Conservation (phyloP, 2,329 filamentous ascomycete genomes). For the Xylaria sp. region DNA sequence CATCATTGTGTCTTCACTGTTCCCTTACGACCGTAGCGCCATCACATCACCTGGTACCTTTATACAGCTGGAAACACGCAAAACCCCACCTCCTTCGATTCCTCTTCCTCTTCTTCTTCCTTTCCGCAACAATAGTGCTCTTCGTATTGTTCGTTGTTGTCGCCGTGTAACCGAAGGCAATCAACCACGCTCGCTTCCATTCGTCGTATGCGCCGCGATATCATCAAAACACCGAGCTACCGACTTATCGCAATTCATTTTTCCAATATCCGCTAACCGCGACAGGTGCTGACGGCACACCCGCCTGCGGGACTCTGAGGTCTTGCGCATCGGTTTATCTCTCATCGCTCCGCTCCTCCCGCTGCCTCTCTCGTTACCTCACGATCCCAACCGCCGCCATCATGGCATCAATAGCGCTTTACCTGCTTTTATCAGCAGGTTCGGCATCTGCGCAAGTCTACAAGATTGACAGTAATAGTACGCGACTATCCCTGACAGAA, state of each 20-base stretch:
- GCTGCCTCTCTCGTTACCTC: background rate
- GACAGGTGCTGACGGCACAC: conserved; percentile 10
- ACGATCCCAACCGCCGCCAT: background rate
- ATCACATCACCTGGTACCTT: background rate
- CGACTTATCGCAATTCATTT: background rate
- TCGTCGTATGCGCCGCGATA: background rate
- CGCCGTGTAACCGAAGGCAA: background rate
- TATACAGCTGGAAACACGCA: conserved; percentile 2
- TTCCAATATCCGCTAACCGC: background rate
- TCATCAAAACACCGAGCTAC: background rate
- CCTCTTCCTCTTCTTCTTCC: conserved; percentile 4
- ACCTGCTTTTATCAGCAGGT: conserved; percentile 30
- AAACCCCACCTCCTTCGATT: conserved; percentile 2
- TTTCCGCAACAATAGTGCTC: background rate
- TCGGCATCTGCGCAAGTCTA: conserved; percentile 36
- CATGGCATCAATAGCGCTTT: conserved; percentile 31
- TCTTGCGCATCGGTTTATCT: background rate
- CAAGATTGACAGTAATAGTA: conserved; percentile 44
- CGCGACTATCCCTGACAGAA: background rate
- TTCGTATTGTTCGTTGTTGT: background rate
- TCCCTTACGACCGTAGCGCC: conserved; percentile 1
- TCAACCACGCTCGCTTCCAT: conserved; percentile 14
- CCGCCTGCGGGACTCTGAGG: background rate
- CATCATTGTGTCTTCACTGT: background rate
- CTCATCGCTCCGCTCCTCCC: conserved; percentile 1